These are phyloP conservation scores for Saturnispora silvae DNA, from an alignment of 805 yeast species.

Conservation along the genomic window DNA sequence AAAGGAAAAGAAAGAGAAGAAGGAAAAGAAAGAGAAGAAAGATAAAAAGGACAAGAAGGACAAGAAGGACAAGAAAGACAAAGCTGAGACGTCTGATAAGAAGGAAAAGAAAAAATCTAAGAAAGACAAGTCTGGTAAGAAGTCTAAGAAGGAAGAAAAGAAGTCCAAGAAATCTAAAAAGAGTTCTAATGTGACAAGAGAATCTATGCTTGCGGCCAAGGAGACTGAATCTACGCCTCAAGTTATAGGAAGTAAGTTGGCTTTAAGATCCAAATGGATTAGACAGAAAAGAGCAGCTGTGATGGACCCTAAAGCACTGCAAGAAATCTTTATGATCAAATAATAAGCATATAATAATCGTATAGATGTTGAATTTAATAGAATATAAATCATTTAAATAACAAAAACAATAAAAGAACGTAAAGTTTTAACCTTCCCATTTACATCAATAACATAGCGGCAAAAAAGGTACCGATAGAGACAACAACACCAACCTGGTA, in stretches of 20 bases:
- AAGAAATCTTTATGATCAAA: conserved; percentile 82
- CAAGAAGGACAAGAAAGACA: conserved; percentile 20
- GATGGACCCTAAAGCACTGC: conserved; percentile 77
- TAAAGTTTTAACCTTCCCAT: too few species aligned
- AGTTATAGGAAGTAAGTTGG: conserved; percentile 42
- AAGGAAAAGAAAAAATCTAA: conserved; percentile 17
- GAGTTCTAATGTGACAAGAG: conserved; percentile 25
- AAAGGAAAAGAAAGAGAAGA: conserved; percentile 20
- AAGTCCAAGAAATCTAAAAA: neutral
- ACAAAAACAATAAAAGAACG: neutral
- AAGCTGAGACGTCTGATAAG: conserved; percentile 23
- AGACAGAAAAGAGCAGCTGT: conserved; percentile 87
- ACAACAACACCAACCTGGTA: conserved; percentile 8
- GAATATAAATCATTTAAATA: neutral
- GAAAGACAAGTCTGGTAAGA: conserved; percentile 23
- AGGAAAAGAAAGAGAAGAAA: conserved; percentile 21
- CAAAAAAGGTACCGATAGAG: conserved; percentile 7
- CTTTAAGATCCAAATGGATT: conserved; percentile 80
- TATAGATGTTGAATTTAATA: too few species aligned
- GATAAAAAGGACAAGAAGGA: conserved; percentile 19
- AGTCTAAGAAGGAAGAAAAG: conserved; percentile 10
- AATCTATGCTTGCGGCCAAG: conserved; percentile 32
- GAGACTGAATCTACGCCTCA: conserved; percentile 20
- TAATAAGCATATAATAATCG: conserved; percentile 2
- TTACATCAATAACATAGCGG: neutral